These are phyloP conservation scores for Neostapfia colusana DNA, from an alignment of 176 grass and related monocot species.

Conservation along the genomic window DNA sequence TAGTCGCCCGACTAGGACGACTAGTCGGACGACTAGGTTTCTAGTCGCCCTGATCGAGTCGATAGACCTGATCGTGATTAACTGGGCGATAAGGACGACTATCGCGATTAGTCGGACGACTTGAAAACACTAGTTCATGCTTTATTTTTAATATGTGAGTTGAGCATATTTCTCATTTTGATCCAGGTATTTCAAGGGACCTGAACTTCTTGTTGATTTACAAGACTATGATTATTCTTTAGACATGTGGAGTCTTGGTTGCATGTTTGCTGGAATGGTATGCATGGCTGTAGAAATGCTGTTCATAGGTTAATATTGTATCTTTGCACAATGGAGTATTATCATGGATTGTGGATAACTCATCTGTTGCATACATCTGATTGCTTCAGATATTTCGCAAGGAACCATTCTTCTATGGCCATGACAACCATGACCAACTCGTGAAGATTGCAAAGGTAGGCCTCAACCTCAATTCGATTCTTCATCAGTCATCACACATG, in stretches of 20 bases:
- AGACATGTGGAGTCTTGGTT: conserved; percentile 96
- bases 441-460: conserved; percentile 95
- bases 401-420: conserved; percentile 99
- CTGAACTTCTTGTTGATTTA: conserved; percentile 91
- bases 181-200: conserved; percentile 88
- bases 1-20: too few relatives aligned
- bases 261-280: conserved; percentile 99
- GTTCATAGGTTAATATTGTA: neutral
- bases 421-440: conserved; percentile 97
- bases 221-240: conserved; percentile 96
- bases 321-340: conserved; percentile 14
- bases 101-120: too few relatives aligned
- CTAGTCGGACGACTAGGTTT: too few relatives aligned
- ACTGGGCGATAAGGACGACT: too few relatives aligned
- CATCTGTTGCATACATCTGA: conserved; percentile 27
- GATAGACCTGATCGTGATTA: too few relatives aligned
- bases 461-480: neutral
- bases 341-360: conserved; percentile 11
- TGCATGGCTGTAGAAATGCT: conserved; percentile 23
- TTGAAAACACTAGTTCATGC: neutral
- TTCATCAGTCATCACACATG: neutral
- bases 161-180: conserved; percentile 15
- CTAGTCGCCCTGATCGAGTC: too few relatives aligned
- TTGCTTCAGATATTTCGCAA: conserved; percentile 96
- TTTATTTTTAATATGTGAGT: conserved; percentile 16